Conservation (phyloP, 2,329 filamentous ascomycete genomes). For the Simplicillium aogashimaense region DNA sequence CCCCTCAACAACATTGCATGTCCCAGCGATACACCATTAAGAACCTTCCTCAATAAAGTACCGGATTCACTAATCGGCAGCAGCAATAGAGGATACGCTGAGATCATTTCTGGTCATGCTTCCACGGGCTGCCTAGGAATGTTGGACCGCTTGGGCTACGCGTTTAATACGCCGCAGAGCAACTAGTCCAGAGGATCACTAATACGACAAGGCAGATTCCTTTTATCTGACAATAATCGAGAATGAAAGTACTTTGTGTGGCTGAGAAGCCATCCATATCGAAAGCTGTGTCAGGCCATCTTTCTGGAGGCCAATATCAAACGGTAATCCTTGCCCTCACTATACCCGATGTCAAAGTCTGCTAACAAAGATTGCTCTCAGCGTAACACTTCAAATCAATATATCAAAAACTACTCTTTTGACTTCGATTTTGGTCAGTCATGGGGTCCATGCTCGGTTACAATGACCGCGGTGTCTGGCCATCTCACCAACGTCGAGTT, state of each 20-base stretch:
- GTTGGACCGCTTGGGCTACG: too few relatives aligned
- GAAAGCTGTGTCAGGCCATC: constrained; percentile 83
- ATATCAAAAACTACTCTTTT: constrained; percentile 92
- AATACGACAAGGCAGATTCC: too few relatives aligned
- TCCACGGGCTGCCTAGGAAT: too few relatives aligned
- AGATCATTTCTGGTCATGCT: too few relatives aligned
- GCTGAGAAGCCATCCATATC: constrained; percentile 80
- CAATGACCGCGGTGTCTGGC: constrained; percentile 88
- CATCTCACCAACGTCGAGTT: constrained; percentile 83
- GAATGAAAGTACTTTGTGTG: constrained; percentile 44
- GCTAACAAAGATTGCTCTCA: constrained; percentile 24
- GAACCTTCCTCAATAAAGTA: too few relatives aligned
- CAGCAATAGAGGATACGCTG: too few relatives aligned
- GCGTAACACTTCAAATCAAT: constrained; percentile 61
- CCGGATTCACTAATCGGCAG: too few relatives aligned
- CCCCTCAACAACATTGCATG: too few relatives aligned
- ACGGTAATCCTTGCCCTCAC: constrained; percentile 43
- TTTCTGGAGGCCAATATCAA: constrained; percentile 65
- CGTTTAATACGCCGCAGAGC: too few relatives aligned
- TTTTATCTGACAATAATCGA: too few relatives aligned
- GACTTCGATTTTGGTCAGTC: constrained; percentile 72
- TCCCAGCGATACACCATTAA: too few relatives aligned
- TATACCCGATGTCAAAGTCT: constrained; percentile 9
- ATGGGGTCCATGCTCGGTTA: constrained; percentile 77
- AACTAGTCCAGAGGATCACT: too few relatives aligned